A percentile compares a stretch with the other conserved stretches of the same genome.
Conservation (phyloP, 1,284 basidiomycete genomes). For the Pseudozyma tsukubaensis region DNA sequence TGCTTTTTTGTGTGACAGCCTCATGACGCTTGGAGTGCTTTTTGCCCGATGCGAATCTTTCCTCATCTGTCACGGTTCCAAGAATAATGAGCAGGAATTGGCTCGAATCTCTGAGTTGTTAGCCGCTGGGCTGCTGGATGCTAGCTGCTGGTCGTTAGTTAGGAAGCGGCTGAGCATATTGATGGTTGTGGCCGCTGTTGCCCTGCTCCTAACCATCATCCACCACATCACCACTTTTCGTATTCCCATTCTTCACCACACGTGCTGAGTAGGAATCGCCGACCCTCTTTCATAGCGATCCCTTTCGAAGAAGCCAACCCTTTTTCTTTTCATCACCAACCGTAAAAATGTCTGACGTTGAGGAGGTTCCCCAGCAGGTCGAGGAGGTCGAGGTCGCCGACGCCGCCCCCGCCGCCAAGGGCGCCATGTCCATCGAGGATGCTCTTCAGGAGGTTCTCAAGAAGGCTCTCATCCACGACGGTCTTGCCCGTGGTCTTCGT, state of each 20-base stretch:
- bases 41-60: no score
- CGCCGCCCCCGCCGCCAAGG: slow-evolving; percentile 75
- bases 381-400: slow-evolving; percentile 79
- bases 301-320: slow-evolving; percentile 67
- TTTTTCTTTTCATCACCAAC: slow-evolving; percentile 22
- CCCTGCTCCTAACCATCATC: slow-evolving; percentile 12
- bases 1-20: no score
- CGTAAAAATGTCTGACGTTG: slow-evolving; percentile 67
- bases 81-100: no score
- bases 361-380: slow-evolving; percentile 68
- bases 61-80: no score
- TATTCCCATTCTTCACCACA: slow-evolving; percentile 49
- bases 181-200: background rate
- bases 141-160: background rate
- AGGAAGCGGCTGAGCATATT: background rate
- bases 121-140: no score
- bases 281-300: slow-evolving; percentile 42
- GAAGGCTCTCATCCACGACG: slow-evolving; percentile 96
- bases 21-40: no score
- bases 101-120: no score
- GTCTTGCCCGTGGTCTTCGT: slow-evolving; percentile 95
- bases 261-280: slow-evolving; percentile 59
- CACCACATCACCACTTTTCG: slow-evolving; percentile 11
- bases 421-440: slow-evolving; percentile 95
- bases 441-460: slow-evolving; percentile 95